A percentile compares a stretch with the other conserved stretches of the same genome.
These are phyloP conservation scores for Mycena polygramma DNA, from an alignment of 768 basidiomycete genomes.

Conservation along the genomic window DNA sequence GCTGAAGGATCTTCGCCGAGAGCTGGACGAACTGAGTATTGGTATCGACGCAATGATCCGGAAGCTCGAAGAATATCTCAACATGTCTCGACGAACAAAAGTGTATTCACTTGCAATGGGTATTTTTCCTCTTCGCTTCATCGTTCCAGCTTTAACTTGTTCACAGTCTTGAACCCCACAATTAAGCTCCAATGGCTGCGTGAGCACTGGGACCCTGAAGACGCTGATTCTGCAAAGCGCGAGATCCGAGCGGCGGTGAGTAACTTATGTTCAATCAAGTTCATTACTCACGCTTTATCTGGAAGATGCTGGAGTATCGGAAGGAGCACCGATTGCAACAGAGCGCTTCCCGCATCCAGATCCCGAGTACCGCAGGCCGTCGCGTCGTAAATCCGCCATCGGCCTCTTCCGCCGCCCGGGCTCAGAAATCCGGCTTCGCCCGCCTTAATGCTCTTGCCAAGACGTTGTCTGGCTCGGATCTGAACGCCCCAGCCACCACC, in stretches of 20 bases:
- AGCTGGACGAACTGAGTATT: slow-evolving; percentile 10
- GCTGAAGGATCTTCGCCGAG: slow-evolving; percentile 22
- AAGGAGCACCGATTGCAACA: slow-evolving; percentile 8
- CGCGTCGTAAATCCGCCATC: not conserved
- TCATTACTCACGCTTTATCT: not conserved
- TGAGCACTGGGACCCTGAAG: slow-evolving; percentile 16
- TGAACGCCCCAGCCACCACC: not conserved
- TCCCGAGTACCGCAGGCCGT: not conserved
- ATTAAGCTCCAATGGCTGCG: slow-evolving; percentile 32
- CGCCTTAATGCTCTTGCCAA: not conserved
- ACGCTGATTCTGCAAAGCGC: not conserved
- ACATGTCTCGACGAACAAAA: slow-evolving; percentile 30
- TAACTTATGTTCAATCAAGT: not conserved
- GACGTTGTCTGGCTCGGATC: not conserved
- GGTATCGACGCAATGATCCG: slow-evolving; percentile 34
- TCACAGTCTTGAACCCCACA: slow-evolving; percentile 35
- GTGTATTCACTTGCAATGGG: slow-evolving; percentile 38
- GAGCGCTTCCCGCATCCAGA: not conserved
- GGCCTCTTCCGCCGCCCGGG: not conserved
- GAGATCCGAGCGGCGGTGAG: slow-evolving; percentile 10
- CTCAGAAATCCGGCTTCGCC: not conserved
- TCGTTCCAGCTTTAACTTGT: not conserved
- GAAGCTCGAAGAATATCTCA: slow-evolving; percentile 40
- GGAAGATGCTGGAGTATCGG: slow-evolving; percentile 24
- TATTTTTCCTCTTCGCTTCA: too few relatives aligned